Evolutionary conservation across 2,329 filamentous ascomycete species (phyloP), one percentile per base, ranked within the genome.

Genomic region (Penicillium sp.): DNA sequence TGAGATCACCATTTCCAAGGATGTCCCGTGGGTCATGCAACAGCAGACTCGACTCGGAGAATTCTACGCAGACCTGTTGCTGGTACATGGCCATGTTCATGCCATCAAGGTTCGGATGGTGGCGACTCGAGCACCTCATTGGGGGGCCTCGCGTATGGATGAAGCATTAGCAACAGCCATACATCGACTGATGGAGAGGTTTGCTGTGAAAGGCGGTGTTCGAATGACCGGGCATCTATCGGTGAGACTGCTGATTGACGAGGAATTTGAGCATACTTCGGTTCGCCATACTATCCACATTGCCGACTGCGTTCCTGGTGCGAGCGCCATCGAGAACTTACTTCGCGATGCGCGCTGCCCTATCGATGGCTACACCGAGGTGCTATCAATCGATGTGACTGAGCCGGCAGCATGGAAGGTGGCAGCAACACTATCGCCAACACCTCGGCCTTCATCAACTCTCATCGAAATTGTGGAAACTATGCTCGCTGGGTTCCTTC

Each of bases 1-100:
- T 14, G 75, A 78, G 16, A 79, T 92, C 14, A 77, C 72, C 1
- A 84, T 89, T 45, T 85, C 84, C 2, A 73, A 79, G 13, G 71
- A 81, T 0, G 78, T 80, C 2, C 84, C 88, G 0, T 91, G 87
- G 83, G 81, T 92, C 61, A 72, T 92, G 26, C 89, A 93, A 70
- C 86, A 92, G 70, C 91, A 84, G 72, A 84, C 90, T 63, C 80
- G 82, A 0, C 83, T 85, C 0, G 79, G 81, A 0, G 89, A 92
- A 71, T 92, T 87, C 71, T 90, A 88, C 74, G 91, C 90, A 2
- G 89, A 93, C 66, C 78, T 89, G 0, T 79, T 93, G 2, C 77
- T 93, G 4, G 80, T 92, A n/a, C 76, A 80, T 0, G 89, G 89
- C 1, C 75, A 83, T 37, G 83, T 93, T 16, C 84, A 83, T 53